Percentiles rank a stretch among this genome's conserved stretches.
Conservation (phyloP, 164 flowering plant species). For the Liquidambar formosana region DNA sequence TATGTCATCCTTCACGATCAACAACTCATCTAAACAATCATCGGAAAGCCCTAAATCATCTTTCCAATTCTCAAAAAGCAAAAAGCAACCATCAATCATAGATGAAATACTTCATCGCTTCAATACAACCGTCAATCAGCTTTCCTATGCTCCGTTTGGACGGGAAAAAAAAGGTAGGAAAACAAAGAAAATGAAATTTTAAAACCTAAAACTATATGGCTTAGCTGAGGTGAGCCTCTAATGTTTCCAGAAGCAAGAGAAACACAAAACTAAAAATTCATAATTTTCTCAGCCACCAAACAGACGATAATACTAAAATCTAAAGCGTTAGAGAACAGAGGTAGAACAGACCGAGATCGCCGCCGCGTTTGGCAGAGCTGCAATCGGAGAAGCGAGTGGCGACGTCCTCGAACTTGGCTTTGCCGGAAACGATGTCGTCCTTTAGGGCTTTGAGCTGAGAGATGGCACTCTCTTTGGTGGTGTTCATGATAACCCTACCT, state of each 20-base stretch:
- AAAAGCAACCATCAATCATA: too few species aligned
- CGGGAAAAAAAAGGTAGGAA: too few species aligned
- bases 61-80: too few species aligned
- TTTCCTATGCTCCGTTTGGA: too few species aligned
- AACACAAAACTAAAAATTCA: neutral
- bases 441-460: slow-evolving; percentile 65
- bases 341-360: slow-evolving; percentile 76
- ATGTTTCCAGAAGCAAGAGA: neutral
- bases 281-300: neutral
- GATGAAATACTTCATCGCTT: too few species aligned
- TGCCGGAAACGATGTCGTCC: slow-evolving; percentile 71
- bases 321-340: neutral
- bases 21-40: too few species aligned
- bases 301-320: neutral
- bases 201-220: too few species aligned
- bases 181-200: too few species aligned
- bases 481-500: slow-evolving; percentile 62
- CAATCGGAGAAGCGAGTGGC: slow-evolving; percentile 81
- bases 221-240: too few species aligned
- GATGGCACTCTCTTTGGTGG: slow-evolving; percentile 74
- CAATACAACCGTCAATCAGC: too few species aligned
- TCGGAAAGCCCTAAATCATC: too few species aligned
- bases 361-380: slow-evolving; percentile 98
- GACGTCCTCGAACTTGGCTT: slow-evolving; percentile 68
- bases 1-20: neutral